These are phyloP conservation scores for Filobasidium wieringae DNA, from an alignment of 768 basidiomycete genomes.

Conservation along the genomic window DNA sequence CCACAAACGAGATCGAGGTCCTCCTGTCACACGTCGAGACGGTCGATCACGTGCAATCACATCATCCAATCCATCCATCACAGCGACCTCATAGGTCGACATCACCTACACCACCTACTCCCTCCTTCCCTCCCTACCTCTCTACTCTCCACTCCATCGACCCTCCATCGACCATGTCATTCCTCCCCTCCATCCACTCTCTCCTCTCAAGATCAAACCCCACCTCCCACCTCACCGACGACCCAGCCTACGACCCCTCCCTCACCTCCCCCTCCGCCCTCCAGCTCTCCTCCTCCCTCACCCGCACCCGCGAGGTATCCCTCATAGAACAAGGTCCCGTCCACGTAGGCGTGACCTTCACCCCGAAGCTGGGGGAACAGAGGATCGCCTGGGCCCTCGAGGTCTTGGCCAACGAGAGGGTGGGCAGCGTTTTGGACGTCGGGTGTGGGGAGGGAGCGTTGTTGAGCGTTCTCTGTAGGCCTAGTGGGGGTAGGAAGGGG, in stretches of 20 bases:
- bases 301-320: conserved; percentile 23
- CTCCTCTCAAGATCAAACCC: not conserved
- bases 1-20: no score
- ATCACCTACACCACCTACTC: no score
- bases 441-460: conserved; percentile 37
- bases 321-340: conserved; percentile 32
- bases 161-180: not conserved
- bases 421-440: conserved; percentile 37
- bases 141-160: no score
- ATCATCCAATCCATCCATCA: no score
- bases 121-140: no score
- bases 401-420: conserved; percentile 26
- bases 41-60: no score
- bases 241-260: conserved; percentile 14
- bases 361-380: conserved; percentile 29
- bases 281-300: conserved; percentile 3
- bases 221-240: not conserved
- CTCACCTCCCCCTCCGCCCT: conserved; percentile 10
- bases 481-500: conserved; percentile 28
- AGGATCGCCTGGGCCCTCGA: conserved; percentile 35
- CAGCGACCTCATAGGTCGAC: no score
- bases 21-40: no score
- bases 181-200: not conserved
- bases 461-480: conserved; percentile 31
- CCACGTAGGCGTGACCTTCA: conserved; percentile 33